A percentile compares a stretch with the other conserved stretches of the same genome.
Conservation (phyloP, 2,329 filamentous ascomycete genomes). For the Penicillium sp. region DNA sequence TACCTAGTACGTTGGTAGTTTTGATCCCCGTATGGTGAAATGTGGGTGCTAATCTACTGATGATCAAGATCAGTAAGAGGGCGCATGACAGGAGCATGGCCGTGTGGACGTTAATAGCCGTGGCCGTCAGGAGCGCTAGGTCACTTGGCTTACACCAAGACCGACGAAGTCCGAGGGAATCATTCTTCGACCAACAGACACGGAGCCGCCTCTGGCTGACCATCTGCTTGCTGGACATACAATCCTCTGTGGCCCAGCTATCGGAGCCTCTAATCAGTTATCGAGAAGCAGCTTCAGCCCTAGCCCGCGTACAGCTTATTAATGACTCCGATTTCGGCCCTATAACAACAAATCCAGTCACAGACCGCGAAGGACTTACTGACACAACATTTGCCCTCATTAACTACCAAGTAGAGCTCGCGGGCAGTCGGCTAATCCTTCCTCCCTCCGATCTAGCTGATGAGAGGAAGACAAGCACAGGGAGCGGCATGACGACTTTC, state of each 20-base stretch:
- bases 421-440: slow-evolving; percentile 19
- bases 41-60: too few species aligned
- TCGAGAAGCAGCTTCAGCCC: slow-evolving; percentile 18
- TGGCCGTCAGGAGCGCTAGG: slow-evolving; percentile 35
- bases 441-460: slow-evolving; percentile 20
- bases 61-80: too few species aligned
- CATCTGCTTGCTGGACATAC: slow-evolving; percentile 16
- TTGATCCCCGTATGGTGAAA: too few species aligned
- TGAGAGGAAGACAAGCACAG: background rate
- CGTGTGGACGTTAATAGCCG: slow-evolving; percentile 34
- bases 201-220: slow-evolving; percentile 14
- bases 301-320: slow-evolving; percentile 23
- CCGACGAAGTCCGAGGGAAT: slow-evolving; percentile 22
- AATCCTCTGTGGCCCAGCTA: slow-evolving; percentile 6
- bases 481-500: background rate
- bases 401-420: slow-evolving; percentile 29
- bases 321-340: slow-evolving; percentile 34
- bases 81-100: too few species aligned
- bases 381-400: slow-evolving; percentile 38
- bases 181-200: slow-evolving; percentile 22
- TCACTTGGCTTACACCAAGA: slow-evolving; percentile 27
- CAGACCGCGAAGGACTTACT: slow-evolving; percentile 28
- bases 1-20: slow-evolving; percentile 24
- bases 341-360: slow-evolving; percentile 16
- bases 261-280: slow-evolving; percentile 20